These are phyloP conservation scores for Caloboletus firmus DNA, from an alignment of 1,284 basidiomycete species.

Conservation along the genomic window DNA sequence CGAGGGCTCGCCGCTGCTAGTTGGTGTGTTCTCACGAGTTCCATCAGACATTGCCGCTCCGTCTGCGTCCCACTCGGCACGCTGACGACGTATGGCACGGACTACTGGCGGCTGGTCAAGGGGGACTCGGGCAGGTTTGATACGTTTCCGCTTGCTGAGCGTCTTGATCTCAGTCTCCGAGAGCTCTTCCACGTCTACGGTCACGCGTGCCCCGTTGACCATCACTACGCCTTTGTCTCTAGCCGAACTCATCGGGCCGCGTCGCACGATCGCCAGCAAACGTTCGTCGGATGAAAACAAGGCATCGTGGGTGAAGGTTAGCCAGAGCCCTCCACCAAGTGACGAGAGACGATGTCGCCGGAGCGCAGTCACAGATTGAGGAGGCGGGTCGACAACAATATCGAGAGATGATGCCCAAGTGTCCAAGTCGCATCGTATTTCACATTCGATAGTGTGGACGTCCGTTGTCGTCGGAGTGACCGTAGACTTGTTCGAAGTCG, in stretches of 20 bases:
- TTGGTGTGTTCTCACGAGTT: constrained; percentile 15
- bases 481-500: not conserved
- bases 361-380: constrained; percentile 80
- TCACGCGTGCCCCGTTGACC: constrained; percentile 86
- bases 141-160: constrained; percentile 81
- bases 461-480: constrained; percentile 19
- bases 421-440: constrained; percentile 92
- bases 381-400: constrained; percentile 93
- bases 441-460: constrained; percentile 79
- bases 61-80: constrained; percentile 63
- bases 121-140: constrained; percentile 85
- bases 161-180: constrained; percentile 86
- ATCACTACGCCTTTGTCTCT: constrained; percentile 80
- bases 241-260: constrained; percentile 57
- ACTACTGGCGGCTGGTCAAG: constrained; percentile 89
- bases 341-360: constrained; percentile 85
- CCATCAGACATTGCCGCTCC: constrained; percentile 20
- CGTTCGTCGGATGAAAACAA: constrained; percentile 75
- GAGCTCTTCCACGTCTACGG: constrained; percentile 90
- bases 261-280: constrained; percentile 71
- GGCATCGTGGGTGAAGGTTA: constrained; percentile 89
- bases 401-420: constrained; percentile 88
- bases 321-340: constrained; percentile 94
- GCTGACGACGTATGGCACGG: constrained; percentile 65
- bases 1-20: constrained; percentile 33